Percentiles rank a stretch among this genome's conserved stretches.
Evolutionary conservation across 345 rosid species (phyloP).

Genomic region (Passiflora organensis): DNA sequence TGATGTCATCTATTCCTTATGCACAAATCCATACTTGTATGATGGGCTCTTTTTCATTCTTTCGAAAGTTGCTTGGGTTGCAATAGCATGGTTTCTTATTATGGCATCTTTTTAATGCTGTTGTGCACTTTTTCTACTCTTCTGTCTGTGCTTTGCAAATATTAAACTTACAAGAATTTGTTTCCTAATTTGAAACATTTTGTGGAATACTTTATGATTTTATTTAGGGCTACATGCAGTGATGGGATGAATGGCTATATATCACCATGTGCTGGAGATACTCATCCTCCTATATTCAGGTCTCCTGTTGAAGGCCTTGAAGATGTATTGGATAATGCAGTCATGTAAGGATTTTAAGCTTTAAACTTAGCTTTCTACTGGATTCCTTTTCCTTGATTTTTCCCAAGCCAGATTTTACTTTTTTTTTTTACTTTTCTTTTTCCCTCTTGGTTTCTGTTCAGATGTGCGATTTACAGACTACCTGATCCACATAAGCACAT

Average conservation of each 20-base stretch:
- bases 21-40: too few relatives aligned
- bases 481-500: slow-evolving; percentile 70
- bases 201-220: slow-evolving; percentile 32
- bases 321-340: slow-evolving; percentile 81
- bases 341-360: slow-evolving; percentile 55
- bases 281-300: slow-evolving; percentile 66
- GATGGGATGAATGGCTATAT: slow-evolving; percentile 95
- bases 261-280: slow-evolving; percentile 69
- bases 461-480: slow-evolving; percentile 76
- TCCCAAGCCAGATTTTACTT: background rate
- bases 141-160: background rate
- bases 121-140: too few relatives aligned
- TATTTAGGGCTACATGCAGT: slow-evolving; percentile 56
- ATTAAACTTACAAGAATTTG: background rate
- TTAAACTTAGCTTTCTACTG: background rate
- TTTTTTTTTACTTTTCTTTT: slow-evolving; percentile 4
- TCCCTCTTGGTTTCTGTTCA: slow-evolving; percentile 29
- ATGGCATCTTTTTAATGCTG: background rate
- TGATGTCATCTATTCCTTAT: too few relatives aligned
- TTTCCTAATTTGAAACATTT: background rate
- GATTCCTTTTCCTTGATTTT: slow-evolving; percentile 1
- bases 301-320: slow-evolving; percentile 79
- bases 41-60: too few relatives aligned
- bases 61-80: too few relatives aligned
- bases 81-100: too few relatives aligned